phyloP scores from a whole-genome alignment of 2,329 filamentous ascomycete species.

The Clarireedia homoeocarpa region DNA sequence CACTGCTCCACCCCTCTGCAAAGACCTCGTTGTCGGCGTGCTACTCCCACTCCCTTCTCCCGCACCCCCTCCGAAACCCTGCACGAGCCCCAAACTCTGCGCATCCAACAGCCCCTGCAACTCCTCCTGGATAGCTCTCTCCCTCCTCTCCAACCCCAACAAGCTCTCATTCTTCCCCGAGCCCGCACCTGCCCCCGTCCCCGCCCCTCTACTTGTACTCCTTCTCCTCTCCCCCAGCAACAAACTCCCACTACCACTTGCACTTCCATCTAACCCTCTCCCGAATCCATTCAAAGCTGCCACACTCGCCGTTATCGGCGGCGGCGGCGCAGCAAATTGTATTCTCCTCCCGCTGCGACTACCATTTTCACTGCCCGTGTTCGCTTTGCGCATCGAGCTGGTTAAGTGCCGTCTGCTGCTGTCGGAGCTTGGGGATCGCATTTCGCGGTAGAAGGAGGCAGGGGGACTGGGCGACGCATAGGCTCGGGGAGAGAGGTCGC shows the following conservation, averaged over 20 bases:
- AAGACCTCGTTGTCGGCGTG: slow-evolving; percentile 19
- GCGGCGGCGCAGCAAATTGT: slow-evolving; percentile 25
- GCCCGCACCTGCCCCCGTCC: not conserved
- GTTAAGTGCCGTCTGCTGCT: no score
- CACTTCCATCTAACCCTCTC: not conserved
- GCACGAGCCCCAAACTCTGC: slow-evolving; percentile 41
- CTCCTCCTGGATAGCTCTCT: slow-evolving; percentile 47
- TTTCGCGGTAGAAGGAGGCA: slow-evolving; percentile 2
- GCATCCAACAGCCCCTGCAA: slow-evolving; percentile 51
- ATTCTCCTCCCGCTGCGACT: slow-evolving; percentile 15
- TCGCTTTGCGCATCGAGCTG: not conserved
- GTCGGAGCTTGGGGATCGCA: not conserved
- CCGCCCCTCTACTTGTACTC: not conserved
- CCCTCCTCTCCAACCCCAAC: slow-evolving; percentile 37
- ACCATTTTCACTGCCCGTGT: not conserved
- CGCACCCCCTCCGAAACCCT: slow-evolving; percentile 23
- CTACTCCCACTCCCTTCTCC: slow-evolving; percentile 30
- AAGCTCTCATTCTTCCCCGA: slow-evolving; percentile 24
- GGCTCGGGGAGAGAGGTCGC: slow-evolving; percentile 1
- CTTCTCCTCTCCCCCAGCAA: not conserved
- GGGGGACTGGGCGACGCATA: not conserved
- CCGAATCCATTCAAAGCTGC: slow-evolving; percentile 8
- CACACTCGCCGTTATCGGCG: slow-evolving; percentile 23
- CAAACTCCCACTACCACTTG: not conserved
- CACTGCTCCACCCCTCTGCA: slow-evolving; percentile 34